A percentile compares a stretch with the other conserved stretches of the same genome.
These are phyloP conservation scores for Nymphaea thermarum DNA, from an alignment of 164 flowering plant genomes.

Conservation along the genomic window DNA sequence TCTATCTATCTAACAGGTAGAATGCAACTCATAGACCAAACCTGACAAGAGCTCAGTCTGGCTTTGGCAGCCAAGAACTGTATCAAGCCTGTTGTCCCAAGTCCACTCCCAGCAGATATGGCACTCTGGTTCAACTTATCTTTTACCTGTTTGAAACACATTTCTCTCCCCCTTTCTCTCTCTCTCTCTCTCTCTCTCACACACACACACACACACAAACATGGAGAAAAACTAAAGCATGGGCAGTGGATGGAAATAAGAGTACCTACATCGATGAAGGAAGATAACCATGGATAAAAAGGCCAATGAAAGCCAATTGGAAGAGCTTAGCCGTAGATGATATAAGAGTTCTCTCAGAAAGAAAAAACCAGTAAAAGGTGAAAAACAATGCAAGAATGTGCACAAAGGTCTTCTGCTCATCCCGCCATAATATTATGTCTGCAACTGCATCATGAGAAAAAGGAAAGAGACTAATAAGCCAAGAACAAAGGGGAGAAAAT, in stretches of 20 bases:
- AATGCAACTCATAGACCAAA: no score
- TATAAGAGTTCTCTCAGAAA: conserved; percentile 57
- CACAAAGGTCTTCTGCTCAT: conserved; percentile 65
- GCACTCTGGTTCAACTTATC: no score
- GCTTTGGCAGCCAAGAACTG: no score
- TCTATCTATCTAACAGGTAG: no score
- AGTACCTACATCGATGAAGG: conserved; percentile 58
- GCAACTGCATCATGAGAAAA: conserved; percentile 65
- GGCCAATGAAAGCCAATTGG: conserved; percentile 24
- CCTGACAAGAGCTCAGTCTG: no score
- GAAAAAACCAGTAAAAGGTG: conserved; percentile 68
- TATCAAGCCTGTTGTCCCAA: no score
- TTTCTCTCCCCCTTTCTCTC: no score
- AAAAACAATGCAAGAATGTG: conserved; percentile 34
- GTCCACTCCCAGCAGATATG: no score
- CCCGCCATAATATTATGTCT: conserved; percentile 81
- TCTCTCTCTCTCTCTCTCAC: no score
- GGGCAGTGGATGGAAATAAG: background rate
- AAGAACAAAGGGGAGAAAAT: background rate
- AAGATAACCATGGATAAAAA: conserved; percentile 32
- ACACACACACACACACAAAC: background rate
- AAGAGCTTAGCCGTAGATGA: conserved; percentile 61
- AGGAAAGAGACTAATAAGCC: background rate
- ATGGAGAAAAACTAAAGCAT: background rate
- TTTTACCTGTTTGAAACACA: no score